A percentile compares a stretch with the other conserved stretches of the same genome.
phyloP scores from a whole-genome alignment of 2,329 filamentous ascomycete genomes.

The Cryphonectria carpinicola region DNA sequence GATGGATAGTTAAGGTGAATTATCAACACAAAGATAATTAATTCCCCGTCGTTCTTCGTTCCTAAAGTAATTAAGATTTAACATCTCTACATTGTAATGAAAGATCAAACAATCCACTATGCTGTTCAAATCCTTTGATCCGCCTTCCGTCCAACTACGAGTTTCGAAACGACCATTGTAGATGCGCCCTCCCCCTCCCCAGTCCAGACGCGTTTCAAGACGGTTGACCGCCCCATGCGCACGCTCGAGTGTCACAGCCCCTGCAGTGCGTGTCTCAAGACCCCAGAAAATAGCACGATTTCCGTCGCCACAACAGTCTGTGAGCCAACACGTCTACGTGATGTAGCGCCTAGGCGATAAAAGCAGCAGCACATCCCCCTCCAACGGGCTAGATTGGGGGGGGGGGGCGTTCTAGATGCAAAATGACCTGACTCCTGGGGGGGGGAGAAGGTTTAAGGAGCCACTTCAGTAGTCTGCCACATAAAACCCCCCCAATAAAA shows the following conservation, averaged over 20 bases:
- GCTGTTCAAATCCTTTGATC: background rate
- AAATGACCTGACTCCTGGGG: background rate
- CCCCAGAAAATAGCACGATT: conserved; percentile 22
- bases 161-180: conserved; percentile 3
- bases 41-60: too few species aligned
- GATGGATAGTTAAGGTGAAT: background rate
- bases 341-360: too few species aligned
- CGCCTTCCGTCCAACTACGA: background rate
- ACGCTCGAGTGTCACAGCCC: background rate
- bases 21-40: background rate
- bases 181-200: background rate
- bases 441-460: background rate
- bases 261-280: conserved; percentile 19
- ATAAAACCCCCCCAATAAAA: background rate
- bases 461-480: conserved; percentile 13
- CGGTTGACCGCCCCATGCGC: background rate
- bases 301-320: conserved; percentile 4
- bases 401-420: background rate
- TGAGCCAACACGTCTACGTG: background rate
- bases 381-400: background rate
- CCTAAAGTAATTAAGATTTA: too few species aligned
- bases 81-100: background rate
- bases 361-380: background rate
- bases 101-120: background rate
- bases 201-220: background rate